A percentile compares a stretch with the other conserved stretches of the same genome.
phyloP scores from a whole-genome alignment of 2,329 filamentous ascomycete species.

The Aspergillus arachidicola region DNA sequence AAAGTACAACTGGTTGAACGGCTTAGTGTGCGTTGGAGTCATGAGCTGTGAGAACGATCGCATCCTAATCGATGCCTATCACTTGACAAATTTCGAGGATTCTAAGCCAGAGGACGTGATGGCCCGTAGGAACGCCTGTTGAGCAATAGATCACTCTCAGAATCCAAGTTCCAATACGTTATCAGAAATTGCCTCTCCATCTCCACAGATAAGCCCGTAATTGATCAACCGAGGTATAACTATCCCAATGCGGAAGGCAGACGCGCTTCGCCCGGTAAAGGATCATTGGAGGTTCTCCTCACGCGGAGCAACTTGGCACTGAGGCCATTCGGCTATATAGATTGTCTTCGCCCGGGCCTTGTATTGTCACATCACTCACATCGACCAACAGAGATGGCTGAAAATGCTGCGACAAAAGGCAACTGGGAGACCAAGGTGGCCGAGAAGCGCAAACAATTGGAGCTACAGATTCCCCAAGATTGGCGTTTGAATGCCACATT shows the following conservation, averaged over 20 bases:
- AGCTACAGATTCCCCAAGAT: conserved; percentile 34
- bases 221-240: neutral
- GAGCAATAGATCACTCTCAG: neutral
- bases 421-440: conserved; percentile 27
- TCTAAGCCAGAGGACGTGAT: conserved; percentile 25
- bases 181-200: neutral
- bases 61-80: conserved; percentile 29
- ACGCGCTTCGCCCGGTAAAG: neutral
- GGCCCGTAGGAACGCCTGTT: conserved; percentile 7
- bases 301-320: neutral
- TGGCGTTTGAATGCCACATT: conserved; percentile 31
- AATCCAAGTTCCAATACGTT: too few species aligned
- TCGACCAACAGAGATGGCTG: neutral
- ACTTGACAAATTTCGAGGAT: conserved; percentile 26
- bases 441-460: conserved; percentile 32
- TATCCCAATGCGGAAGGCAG: neutral
- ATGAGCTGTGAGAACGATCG: conserved; percentile 26
- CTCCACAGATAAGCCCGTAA: neutral
- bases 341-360: neutral
- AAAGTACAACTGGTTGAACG: conserved; percentile 30
- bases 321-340: neutral
- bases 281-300: too few species aligned
- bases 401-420: conserved; percentile 13
- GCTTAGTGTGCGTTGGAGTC: conserved; percentile 27
- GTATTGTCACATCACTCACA: too few species aligned